Percentiles rank a stretch among this genome's conserved stretches.
Conservation (phyloP, 441 rosid species). For the Brassica hybrid region DNA sequence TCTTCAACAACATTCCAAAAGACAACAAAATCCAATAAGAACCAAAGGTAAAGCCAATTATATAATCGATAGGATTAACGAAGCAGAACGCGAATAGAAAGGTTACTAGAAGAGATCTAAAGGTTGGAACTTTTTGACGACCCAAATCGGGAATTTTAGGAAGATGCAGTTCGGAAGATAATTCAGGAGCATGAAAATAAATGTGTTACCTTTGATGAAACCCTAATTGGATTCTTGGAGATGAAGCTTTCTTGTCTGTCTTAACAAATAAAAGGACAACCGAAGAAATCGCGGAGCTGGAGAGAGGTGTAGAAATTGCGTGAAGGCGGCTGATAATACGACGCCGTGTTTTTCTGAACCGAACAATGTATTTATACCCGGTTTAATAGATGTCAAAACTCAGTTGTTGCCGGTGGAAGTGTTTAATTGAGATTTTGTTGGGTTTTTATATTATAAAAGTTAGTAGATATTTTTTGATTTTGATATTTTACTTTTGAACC, state of each 20-base stretch:
- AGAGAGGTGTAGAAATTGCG: constrained; percentile 9
- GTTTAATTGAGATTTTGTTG: background rate
- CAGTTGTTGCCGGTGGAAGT: background rate
- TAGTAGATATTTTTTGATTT: too few species aligned
- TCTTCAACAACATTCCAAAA: constrained; percentile 20
- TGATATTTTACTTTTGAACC: too few species aligned
- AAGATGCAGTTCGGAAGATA: background rate
- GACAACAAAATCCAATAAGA: background rate
- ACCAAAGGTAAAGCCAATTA: background rate
- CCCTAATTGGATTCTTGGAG: constrained; percentile 31
- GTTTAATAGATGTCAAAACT: background rate
- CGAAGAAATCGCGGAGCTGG: constrained; percentile 6
- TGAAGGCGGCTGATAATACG: constrained; percentile 4
- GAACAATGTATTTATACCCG: background rate
- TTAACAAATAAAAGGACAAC: background rate
- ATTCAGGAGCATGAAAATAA: background rate
- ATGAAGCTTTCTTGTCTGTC: constrained; percentile 6
- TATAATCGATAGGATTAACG: background rate
- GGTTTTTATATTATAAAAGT: background rate
- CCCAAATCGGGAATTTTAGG: background rate
- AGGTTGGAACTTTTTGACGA: constrained; percentile 4
- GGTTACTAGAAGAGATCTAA: constrained; percentile 7
- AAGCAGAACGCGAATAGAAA: background rate
- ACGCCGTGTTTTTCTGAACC: background rate
- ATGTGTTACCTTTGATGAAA: constrained; percentile 24